Evolutionary conservation across 371 early-diverging fungal genomes (phyloP), one percentile per base, ranked within the genome.

Genomic region (Mortierella sp.): DNA sequence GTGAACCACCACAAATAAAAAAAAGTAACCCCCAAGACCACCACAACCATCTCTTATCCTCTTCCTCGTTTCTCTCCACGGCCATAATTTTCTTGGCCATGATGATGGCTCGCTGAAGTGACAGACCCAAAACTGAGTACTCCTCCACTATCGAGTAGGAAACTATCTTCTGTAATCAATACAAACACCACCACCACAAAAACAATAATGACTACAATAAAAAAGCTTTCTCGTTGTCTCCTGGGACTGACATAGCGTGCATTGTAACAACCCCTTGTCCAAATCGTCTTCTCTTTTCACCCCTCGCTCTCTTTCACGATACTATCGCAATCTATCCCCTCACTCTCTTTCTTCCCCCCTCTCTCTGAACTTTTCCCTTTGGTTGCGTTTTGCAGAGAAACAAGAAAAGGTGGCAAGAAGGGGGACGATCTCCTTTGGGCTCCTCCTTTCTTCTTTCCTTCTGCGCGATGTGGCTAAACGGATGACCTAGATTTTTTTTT

Each of bases 231-330:
- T 26, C 48, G n/a, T 44, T 19, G 24, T 65, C 42, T 65, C 38
- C 68, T 65, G 68, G 68, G 68, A 65, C 24, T 38, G 68, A 65
- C 68, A 38, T 65, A 65, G 68, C 68, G 38, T 65, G 68, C 68
- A 65, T 65, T 65, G 68, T 65, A 65, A 34, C 63, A 65, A 34
- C 63, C 63, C 63, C 63, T 63, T 31, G 63, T 8, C 34, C 63
- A 63, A 60, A 63, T 63, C 63, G 34, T 28, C 11, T 58, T 13
- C 28, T 58, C 26, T 28, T 13, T 2, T 58, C 38, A 6, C 63
- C 34, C 19, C 31, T 19, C 34, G 7, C 68, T 65, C 68, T 65
- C 68, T 5, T 34, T 38, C 68, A 63, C 31, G 19, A 34, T 0
- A 24, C 24, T 42, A 38, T 65, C 42, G 24, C 68, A 38, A 65